Evolutionary conservation across 2,329 filamentous ascomycete species (phyloP), one percentile per base, ranked within the genome.

Genomic region (Capronia coronata): DNA sequence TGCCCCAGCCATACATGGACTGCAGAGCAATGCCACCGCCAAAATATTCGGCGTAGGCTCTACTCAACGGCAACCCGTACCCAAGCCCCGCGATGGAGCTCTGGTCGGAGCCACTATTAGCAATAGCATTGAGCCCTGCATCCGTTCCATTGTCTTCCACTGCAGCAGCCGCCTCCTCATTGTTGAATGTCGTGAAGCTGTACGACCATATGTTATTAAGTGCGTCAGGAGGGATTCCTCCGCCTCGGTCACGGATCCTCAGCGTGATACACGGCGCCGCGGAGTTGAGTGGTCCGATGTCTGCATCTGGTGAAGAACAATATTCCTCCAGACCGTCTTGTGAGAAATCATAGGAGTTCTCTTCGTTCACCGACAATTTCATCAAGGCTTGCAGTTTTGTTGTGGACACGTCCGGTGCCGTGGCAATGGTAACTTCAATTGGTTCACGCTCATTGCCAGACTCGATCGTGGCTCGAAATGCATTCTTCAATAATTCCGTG

Each of bases 1-100:
- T 82, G 0, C 82, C 93, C 93, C 93, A 98, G 2, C 93, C 91
- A 73, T 88, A 93, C 40, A 97, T 69, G 65, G 88, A 96, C 75
- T 98, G 91, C n/a, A 98, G 83, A 3, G 83, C 83, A 51, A 98
- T 93, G 2, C 90, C 90, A 0, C 93, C 93, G 1, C 93, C 93
- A 73, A 98, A 98, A 63, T 97, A 98, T 71, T 98, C 91, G 0
- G 93, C 93, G 64, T 98, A 98, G 0, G 93, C 91, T 54, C 93
- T 78, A 46, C 89, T 89, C 18, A 98, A 70, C 1, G 93, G 93
- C 55, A 98, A 66, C 0, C 93, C 93, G 65, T 98, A 98, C 1
- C 93, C 93, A 42, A 98, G 69, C 0, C 93, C 93, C 0, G 93
- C 93, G 52, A 98, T 94, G 38, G 86, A 91, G 64, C 85, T 90